Percentiles rank a stretch among this genome's conserved stretches.
Evolutionary conservation across 106 monocot genomes (phyloP).

Genomic region (Cymbidium sinense): DNA sequence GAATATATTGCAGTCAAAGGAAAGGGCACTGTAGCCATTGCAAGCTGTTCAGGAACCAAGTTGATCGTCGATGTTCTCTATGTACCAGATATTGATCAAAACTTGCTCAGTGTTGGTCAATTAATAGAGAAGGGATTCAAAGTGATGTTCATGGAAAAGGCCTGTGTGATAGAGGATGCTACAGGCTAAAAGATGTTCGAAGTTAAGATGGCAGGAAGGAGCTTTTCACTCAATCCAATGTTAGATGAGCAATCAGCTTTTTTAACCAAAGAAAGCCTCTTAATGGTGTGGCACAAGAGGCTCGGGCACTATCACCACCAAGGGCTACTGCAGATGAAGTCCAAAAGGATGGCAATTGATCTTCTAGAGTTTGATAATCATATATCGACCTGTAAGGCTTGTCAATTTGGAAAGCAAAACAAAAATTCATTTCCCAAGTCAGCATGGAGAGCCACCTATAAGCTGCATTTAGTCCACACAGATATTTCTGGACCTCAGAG

Average conservation of each 20-base stretch:
- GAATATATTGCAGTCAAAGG: constrained; percentile 2
- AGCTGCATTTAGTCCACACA: background rate
- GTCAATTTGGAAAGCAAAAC: constrained; percentile 8
- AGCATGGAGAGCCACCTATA: background rate
- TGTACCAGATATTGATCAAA: background rate
- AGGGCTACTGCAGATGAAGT: background rate
- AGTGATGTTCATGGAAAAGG: background rate
- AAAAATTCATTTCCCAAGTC: background rate
- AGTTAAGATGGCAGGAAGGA: background rate
- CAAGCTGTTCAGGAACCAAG: background rate
- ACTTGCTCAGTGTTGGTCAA: background rate
- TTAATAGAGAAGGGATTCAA: background rate
- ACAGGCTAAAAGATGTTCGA: background rate
- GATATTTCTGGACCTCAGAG: background rate
- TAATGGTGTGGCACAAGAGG: background rate
- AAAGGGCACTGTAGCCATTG: background rate
- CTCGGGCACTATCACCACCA: constrained; percentile 3
- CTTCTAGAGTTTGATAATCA: background rate
- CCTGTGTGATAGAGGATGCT: constrained; percentile 1
- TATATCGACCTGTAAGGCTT: background rate
- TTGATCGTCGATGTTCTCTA: background rate
- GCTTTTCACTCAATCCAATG: background rate
- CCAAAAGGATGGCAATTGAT: background rate
- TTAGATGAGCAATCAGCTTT: constrained; percentile 6
- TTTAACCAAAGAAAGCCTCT: constrained; percentile 6